phyloP scores from a whole-genome alignment of 352 stramenopile genomes.

The Globisporangium heterothallicum region DNA sequence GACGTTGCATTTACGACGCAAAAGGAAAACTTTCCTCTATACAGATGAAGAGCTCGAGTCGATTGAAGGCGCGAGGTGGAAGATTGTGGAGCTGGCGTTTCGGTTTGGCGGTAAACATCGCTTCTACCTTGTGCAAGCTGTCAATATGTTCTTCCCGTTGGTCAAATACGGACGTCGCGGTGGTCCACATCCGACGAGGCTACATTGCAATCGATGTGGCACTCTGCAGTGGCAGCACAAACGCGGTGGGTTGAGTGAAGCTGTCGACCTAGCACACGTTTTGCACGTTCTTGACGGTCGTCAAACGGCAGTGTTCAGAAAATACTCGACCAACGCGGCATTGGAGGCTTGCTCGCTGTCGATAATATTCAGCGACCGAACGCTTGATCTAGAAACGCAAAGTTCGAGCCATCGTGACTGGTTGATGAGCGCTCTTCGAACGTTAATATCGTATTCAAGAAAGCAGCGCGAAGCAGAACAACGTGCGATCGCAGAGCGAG shows the following conservation, averaged over 20 bases:
- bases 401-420: conserved; percentile 75
- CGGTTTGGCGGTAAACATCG: conserved; percentile 81
- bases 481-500: conserved; percentile 65
- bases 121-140: conserved; percentile 78
- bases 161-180: conserved; percentile 77
- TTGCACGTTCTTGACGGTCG: conserved; percentile 64
- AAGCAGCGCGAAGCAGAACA: conserved; percentile 69
- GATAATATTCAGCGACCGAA: conserved; percentile 69
- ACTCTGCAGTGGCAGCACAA: conserved; percentile 87
- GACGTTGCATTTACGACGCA: conserved; percentile 55
- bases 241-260: conserved; percentile 55
- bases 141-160: conserved; percentile 84
- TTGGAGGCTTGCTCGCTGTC: conserved; percentile 63
- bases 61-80: conserved; percentile 78
- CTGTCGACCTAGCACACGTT: conserved; percentile 69
- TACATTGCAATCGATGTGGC: conserved; percentile 79
- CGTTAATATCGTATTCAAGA: conserved; percentile 64
- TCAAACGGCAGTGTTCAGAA: conserved; percentile 72
- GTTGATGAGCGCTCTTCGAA: conserved; percentile 71
- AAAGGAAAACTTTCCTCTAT: conserved; percentile 69
- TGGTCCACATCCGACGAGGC: conserved; percentile 55
- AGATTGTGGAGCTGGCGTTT: conserved; percentile 82
- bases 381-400: conserved; percentile 75
- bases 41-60: conserved; percentile 76
- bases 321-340: conserved; percentile 42